Evolutionary conservation across 345 rosid genomes (phyloP), one percentile per base, ranked within the genome.

Genomic region (Microthlaspi erraticum): DNA sequence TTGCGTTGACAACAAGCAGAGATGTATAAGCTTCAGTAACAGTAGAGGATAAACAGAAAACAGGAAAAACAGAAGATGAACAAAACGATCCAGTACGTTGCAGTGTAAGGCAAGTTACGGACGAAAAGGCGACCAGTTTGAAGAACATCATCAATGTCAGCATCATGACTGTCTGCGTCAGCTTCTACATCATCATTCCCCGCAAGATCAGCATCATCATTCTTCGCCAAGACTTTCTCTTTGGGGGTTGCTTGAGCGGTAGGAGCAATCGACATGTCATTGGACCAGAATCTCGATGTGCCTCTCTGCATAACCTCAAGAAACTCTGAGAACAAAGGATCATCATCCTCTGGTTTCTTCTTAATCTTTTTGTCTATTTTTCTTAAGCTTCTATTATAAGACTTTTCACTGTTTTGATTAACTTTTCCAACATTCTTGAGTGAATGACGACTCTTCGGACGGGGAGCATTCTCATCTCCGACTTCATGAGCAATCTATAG

Each of bases 381-480:
- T 29, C 66, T 29, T 26, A 48, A 46, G 37, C 7, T 29, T 46
- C 59, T 72, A 56, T 10, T 80, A 64, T 78, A 67, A 17, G 42
- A 46, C 1, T 46, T 72, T 5, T 57, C 66, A 45, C 32, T 60
- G 45, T 58, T 70, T 57, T 78, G 79, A 19, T 69, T 63, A 44
- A 6, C 60, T 52, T 74, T 71, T 44, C 64, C 81, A 59, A 64
- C 74, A 71, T 87, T 89, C 77, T 84, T 82, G 50, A 56, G 45
- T 8, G 95, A 83, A 78, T 86, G 72, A 29, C 85, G 82, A 89
- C 97, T 91, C 97, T 97, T 89, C 0, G 99, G 96, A 55, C 84
- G 85, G 66, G 97, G 96, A 49, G 76, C 73, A 60, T 77, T 72
- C 3, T 77, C 89, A 71, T 89, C 93, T 70, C 92, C 95, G 45